phyloP scores from a whole-genome alignment of 768 basidiomycete genomes.

The Termitomyces heimii region DNA sequence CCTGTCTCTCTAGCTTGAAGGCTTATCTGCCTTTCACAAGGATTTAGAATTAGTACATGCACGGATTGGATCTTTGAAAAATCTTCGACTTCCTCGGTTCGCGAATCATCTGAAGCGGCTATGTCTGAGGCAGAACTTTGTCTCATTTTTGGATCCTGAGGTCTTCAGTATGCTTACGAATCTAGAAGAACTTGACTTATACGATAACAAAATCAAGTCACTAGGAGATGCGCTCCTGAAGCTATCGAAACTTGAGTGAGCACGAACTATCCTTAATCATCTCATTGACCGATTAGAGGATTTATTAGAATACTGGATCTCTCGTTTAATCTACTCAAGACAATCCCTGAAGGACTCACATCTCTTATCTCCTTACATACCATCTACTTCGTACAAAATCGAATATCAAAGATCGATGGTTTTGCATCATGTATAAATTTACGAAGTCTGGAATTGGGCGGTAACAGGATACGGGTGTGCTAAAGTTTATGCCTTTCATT shows the following conservation, averaged over 20 bases:
- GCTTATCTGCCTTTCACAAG: conserved; percentile 31
- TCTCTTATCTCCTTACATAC: conserved; percentile 60
- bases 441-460: conserved; percentile 86
- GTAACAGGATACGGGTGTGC: conserved; percentile 84
- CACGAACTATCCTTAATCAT: conserved; percentile 2
- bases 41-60: conserved; percentile 85
- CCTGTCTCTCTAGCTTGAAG: not conserved
- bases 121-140: conserved; percentile 83
- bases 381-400: conserved; percentile 95
- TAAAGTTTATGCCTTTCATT: not conserved
- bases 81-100: conserved; percentile 72
- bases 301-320: conserved; percentile 71
- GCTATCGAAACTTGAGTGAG: conserved; percentile 52
- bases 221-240: conserved; percentile 61
- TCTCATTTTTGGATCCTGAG: conserved; percentile 65
- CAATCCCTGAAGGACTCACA: conserved; percentile 58
- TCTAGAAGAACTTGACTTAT: conserved; percentile 89
- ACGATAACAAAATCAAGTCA: conserved; percentile 89
- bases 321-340: conserved; percentile 87
- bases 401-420: conserved; percentile 74
- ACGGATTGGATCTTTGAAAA: conserved; percentile 61
- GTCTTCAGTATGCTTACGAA: conserved; percentile 60
- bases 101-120: conserved; percentile 60
- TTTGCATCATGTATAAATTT: conserved; percentile 52
- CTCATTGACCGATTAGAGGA: not conserved